Base-by-base conservation (phyloP, 116 monocot genomes). In the Cymodocea nodosa region DNA sequence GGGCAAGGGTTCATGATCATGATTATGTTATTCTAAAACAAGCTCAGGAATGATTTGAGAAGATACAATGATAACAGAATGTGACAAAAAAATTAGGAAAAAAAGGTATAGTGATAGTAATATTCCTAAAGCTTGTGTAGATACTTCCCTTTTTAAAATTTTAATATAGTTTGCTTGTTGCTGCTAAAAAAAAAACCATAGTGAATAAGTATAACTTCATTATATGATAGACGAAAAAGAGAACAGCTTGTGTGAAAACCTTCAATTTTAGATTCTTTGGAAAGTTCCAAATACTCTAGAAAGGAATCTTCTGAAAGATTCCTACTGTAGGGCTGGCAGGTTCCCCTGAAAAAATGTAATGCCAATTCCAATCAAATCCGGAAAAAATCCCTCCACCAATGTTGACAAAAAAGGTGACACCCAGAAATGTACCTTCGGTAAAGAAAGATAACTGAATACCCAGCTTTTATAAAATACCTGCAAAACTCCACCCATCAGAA, bases 391-490 rank as follows among this genome's bases (percentile, higher is more conserved):
- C 13, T 20, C 24, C 14, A 64, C 25, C 14, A 64, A 12, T 10
- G 15, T 35, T 60, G 14, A 52, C 50, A 51, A 18, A 39, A 68
- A 56, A 23, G 36, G 13, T 0, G 15, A 36, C 24, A 52, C 37
- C 37, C 2, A 61, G 59, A 48, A 51, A n/a, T 62, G 52, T 61
- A 98, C 98, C 86, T 60, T 11, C 98, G 73, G 74, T 91, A 53
- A 50, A 92, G 78, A 75, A 98, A 98, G 61, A 98, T 84, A 71
- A 98, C 91, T 30, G 98, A 82, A 77, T 98, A 98, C 67, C 91
- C 92, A 71, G 86, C 81, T 66, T 83, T 89, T 36, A 98, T 59
- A 76, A 98, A 98, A 67, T 86, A 86, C 84, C 98, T 98, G 70
- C 56, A 90, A 68, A 14, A 71, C 35, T 54, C 8, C 13, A 40